Evolutionary conservation across 2,329 filamentous ascomycete genomes (phyloP), one percentile per base, ranked within the genome.

Genomic region (Diaporthe destruens): DNA sequence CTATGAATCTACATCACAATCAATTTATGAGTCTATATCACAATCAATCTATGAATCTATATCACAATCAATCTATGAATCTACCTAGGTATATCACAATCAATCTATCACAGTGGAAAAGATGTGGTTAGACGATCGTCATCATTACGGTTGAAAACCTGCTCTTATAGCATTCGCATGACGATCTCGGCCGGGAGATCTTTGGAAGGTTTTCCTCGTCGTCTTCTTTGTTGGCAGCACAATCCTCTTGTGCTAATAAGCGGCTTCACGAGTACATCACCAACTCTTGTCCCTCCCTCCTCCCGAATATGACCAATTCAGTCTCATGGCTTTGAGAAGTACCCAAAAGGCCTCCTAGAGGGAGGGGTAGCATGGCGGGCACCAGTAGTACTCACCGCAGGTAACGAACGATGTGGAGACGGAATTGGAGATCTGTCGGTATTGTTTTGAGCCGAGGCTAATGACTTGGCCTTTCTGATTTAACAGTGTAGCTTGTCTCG

Each of bases 351-450:
- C 8, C 53, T 8, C 29, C 34, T 34, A n/a, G 53, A 55, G 29
- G 12, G 36, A 39, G 36, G 53, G 53, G 53, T 55, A 55, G 53
- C 53, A n/a, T 55, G 16, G 53, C 29, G 53, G 53, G 53, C 53
- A 55, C 53, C 53, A 55, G 34, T 55, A 55, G 53, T 32, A 34
- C 34, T 55, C 34, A 36, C 53, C 6, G 34, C 29, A 55, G 18
- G 18, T 39, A 39, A 12, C 18, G 5, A 55, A 55, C 7, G 53
- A 55, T 55, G 53, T 29, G 34, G 29, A 36, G 16, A 36, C 11
- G 32, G 29, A 55, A n/a, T 34, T 55, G 53, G 53, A 36, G 53
- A 55, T n/a, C 29, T 55, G 53, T 55, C 53, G 53, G 53, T 55
- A 36, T 12, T 2, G 36, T n/a, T 32, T 55, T 55, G 7, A 55